Evolutionary conservation across 306 rosid species (phyloP).

Genomic region (Prunus fruticosa): DNA sequence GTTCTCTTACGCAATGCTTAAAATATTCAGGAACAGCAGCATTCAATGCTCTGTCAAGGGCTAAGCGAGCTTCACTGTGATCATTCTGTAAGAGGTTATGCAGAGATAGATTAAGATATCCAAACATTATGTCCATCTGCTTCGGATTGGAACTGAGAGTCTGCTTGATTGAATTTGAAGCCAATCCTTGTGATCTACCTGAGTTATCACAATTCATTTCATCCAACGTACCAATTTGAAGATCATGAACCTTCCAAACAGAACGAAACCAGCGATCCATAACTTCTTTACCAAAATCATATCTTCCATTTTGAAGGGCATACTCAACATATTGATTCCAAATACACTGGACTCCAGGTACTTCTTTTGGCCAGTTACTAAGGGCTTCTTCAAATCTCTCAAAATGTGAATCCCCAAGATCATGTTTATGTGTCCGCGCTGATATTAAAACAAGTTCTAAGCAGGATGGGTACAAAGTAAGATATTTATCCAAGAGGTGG

Average conservation of each 20-base stretch:
- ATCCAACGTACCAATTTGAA: conserved; percentile 28
- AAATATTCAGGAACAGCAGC: conserved; percentile 47
- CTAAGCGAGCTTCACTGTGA: conserved; percentile 51
- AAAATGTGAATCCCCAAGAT: conserved; percentile 34
- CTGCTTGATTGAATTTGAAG: conserved; percentile 36
- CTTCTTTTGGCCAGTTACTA: conserved; percentile 66
- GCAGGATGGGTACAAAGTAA: conserved; percentile 66
- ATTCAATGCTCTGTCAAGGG: conserved; percentile 60
- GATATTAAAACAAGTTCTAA: conserved; percentile 64
- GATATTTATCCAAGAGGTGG: conserved; percentile 64
- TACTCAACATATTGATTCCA: conserved; percentile 86
- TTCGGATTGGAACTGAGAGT: conserved; percentile 22
- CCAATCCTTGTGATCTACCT: conserved; percentile 37
- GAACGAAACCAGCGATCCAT: conserved; percentile 67
- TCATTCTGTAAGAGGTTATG: conserved; percentile 54
- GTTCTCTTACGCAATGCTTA: conserved; percentile 56
- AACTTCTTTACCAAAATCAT: conserved; percentile 61
- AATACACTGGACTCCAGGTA: conserved; percentile 81
- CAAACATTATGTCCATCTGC: conserved; percentile 67
- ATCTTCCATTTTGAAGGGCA: conserved; percentile 48
- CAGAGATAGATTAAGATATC: conserved; percentile 73
- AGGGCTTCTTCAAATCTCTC: conserved; percentile 73
- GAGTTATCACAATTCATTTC: conserved; percentile 24
- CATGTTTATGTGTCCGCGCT: conserved; percentile 40
- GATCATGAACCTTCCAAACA: conserved; percentile 42